phyloP scores from a whole-genome alignment of 495 filamentous ascomycete species.

The Neurospora sp. region DNA sequence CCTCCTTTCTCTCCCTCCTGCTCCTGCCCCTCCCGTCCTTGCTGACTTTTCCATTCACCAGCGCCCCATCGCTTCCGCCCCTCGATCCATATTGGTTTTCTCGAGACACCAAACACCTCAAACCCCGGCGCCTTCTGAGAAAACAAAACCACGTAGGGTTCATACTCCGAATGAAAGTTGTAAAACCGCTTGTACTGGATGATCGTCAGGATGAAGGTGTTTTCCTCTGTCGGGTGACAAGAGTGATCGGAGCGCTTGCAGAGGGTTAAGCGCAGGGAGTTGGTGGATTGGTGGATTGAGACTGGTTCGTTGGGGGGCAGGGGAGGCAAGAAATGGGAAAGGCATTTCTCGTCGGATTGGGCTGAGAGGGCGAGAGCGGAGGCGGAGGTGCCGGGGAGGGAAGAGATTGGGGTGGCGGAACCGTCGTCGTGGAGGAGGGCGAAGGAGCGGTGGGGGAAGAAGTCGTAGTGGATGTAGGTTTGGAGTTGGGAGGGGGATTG shows the following conservation, averaged over 20 bases:
- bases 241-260: constrained; percentile 42
- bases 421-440: constrained; percentile 31
- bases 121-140: constrained; percentile 31
- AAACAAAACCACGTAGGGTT: constrained; percentile 44
- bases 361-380: no score
- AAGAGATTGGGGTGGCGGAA: constrained; percentile 28
- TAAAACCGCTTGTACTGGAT: constrained; percentile 42
- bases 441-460: constrained; percentile 35
- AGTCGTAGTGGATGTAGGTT: constrained; percentile 40
- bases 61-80: constrained; percentile 18
- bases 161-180: constrained; percentile 36
- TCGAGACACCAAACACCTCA: constrained; percentile 37
- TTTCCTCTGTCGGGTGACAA: constrained; percentile 17
- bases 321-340: constrained; percentile 30
- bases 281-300: constrained; percentile 46
- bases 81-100: constrained; percentile 41
- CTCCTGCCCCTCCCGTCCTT: neutral
- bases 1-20: constrained; percentile 10
- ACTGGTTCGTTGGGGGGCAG: constrained; percentile 15
- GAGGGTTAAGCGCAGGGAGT: constrained; percentile 41
- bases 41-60: neutral
- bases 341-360: constrained; percentile 35
- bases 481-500: neutral
- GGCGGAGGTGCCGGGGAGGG: no score
- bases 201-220: constrained; percentile 41